A percentile compares a stretch with the other conserved stretches of the same genome.
These are phyloP conservation scores for Aspergillus sp. DNA, from an alignment of 2,329 filamentous ascomycete genomes.

Conservation along the genomic window DNA sequence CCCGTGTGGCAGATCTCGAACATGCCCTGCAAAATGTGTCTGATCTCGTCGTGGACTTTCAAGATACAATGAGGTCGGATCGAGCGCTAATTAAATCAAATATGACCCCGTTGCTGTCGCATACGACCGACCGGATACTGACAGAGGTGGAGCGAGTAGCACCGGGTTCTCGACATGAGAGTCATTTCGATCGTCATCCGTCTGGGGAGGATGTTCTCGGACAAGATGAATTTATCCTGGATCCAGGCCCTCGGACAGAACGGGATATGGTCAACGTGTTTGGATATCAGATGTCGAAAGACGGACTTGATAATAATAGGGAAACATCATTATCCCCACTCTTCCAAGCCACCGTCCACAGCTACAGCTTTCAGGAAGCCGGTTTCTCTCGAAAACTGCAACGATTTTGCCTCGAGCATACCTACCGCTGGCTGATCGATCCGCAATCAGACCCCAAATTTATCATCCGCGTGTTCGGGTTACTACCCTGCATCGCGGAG, in stretches of 20 bases:
- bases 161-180: too few species aligned
- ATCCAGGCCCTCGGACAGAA: not conserved
- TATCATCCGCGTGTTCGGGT: conserved; percentile 61
- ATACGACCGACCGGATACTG: too few species aligned
- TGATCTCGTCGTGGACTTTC: conserved; percentile 62
- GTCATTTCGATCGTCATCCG: not conserved
- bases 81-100: not conserved
- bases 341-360: conserved; percentile 21
- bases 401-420: conserved; percentile 60
- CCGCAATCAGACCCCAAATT: conserved; percentile 43
- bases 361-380: conserved; percentile 59
- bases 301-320: not conserved
- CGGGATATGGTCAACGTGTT: not conserved
- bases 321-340: not conserved
- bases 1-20: conserved; percentile 63
- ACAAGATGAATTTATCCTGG: conserved; percentile 4
- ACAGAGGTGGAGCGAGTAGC: too few species aligned
- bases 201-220: conserved; percentile 1
- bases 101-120: too few species aligned
- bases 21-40: conserved; percentile 67
- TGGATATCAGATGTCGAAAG: not conserved
- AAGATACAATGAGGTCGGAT: conserved; percentile 40
- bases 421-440: conserved; percentile 51
- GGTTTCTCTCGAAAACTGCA: conserved; percentile 69
- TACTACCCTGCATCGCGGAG: conserved; percentile 58